phyloP scores from a whole-genome alignment of 805 yeast species.

The Ogataea paradorogensis region DNA sequence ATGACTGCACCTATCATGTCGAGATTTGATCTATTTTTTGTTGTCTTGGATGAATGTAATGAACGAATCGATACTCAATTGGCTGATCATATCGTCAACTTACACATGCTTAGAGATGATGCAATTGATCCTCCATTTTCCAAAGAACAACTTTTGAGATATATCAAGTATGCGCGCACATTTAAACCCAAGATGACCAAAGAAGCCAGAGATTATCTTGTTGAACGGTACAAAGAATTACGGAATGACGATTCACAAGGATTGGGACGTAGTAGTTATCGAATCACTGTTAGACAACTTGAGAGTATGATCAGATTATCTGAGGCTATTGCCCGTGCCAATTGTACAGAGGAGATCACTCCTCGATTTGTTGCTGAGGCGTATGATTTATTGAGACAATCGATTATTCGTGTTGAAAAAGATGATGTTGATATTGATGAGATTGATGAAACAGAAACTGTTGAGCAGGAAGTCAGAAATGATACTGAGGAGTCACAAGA shows the following conservation, averaged over 20 bases:
- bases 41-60: slow-evolving; percentile 90
- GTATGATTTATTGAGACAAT: slow-evolving; percentile 80
- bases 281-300: slow-evolving; percentile 95
- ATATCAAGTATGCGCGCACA: slow-evolving; percentile 87
- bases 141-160: slow-evolving; percentile 83
- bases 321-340: slow-evolving; percentile 96
- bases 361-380: slow-evolving; percentile 91
- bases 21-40: slow-evolving; percentile 92
- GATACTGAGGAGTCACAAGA: slow-evolving; percentile 7
- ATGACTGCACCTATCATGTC: slow-evolving; percentile 99
- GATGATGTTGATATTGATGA: slow-evolving; percentile 82
- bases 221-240: slow-evolving; percentile 76
- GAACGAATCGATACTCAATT: slow-evolving; percentile 85
- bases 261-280: slow-evolving; percentile 75
- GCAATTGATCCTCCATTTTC: slow-evolving; percentile 88
- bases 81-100: slow-evolving; percentile 88
- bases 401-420: slow-evolving; percentile 89
- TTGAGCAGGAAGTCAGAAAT: slow-evolving; percentile 10
- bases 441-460: slow-evolving; percentile 35
- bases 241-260: slow-evolving; percentile 92
- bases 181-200: slow-evolving; percentile 86
- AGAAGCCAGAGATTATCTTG: slow-evolving; percentile 74
- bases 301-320: slow-evolving; percentile 91
- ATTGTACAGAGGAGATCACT: slow-evolving; percentile 84
- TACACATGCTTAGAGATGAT: slow-evolving; percentile 86